phyloP scores from a whole-genome alignment of 2,329 filamentous ascomycete species.

The Mycosphaerelloides madeirae region DNA sequence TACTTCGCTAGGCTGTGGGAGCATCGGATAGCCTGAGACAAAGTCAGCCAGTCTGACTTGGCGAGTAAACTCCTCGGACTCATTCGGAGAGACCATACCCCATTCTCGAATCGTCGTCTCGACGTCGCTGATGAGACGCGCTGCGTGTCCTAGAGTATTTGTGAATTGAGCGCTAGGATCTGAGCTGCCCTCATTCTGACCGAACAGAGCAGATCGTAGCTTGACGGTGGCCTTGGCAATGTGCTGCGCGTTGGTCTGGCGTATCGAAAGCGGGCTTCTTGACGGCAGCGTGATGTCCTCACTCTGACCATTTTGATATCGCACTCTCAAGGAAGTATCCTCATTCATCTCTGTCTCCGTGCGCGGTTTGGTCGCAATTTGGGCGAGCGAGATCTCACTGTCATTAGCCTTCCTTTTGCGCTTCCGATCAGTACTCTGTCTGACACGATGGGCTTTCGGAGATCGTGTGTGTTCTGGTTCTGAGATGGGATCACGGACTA shows the following conservation, averaged over 20 bases:
- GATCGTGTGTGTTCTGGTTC: slow-evolving; percentile 30
- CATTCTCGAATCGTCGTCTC: slow-evolving; percentile 48
- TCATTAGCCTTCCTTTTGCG: slow-evolving; percentile 51
- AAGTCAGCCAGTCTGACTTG: slow-evolving; percentile 23
- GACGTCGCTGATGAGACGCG: slow-evolving; percentile 50
- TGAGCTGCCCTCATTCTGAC: slow-evolving; percentile 32
- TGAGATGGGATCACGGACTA: slow-evolving; percentile 49
- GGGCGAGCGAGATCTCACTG: slow-evolving; percentile 35
- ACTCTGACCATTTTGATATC: slow-evolving; percentile 56
- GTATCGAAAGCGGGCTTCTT: slow-evolving; percentile 39
- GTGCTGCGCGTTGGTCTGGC: slow-evolving; percentile 50
- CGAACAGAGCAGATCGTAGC: slow-evolving; percentile 54
- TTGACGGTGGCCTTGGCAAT: slow-evolving; percentile 53
- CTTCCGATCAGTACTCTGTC: slow-evolving; percentile 43
- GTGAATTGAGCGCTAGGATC: slow-evolving; percentile 28
- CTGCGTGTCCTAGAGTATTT: slow-evolving; percentile 33
- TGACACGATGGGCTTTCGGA: slow-evolving; percentile 5
- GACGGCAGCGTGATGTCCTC: slow-evolving; percentile 52
- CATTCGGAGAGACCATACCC: too few relatives aligned
- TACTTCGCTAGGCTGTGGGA: slow-evolving; percentile 51
- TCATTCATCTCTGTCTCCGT: slow-evolving; percentile 38
- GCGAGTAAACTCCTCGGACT: too few relatives aligned
- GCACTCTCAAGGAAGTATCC: slow-evolving; percentile 43
- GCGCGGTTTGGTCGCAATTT: slow-evolving; percentile 45
- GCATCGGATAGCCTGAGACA: slow-evolving; percentile 49